Conservation (phyloP, 2,329 filamentous ascomycete species). For the Diaporthe citriasiana region DNA sequence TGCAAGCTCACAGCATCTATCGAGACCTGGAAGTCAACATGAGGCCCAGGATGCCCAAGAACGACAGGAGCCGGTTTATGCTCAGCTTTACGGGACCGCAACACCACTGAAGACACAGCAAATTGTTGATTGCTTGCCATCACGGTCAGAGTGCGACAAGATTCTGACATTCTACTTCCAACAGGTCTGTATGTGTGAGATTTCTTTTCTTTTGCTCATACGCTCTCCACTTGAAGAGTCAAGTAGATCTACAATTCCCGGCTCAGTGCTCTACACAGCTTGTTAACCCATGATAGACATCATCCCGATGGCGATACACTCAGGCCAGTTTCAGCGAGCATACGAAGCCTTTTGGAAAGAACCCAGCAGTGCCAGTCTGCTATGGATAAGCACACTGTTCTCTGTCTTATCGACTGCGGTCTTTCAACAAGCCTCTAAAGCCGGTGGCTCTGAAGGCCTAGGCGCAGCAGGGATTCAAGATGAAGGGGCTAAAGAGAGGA, state of each 20-base stretch:
- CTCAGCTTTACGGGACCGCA: conserved; percentile 51
- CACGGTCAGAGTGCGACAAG: conserved; percentile 54
- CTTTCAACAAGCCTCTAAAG: conserved; percentile 53
- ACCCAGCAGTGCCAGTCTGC: conserved; percentile 55
- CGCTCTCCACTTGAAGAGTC: neutral
- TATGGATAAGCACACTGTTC: conserved; percentile 67
- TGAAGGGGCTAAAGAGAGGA: conserved; percentile 44
- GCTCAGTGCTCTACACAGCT: neutral
- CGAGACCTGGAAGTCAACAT: conserved; percentile 2
- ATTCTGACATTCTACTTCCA: conserved; percentile 57
- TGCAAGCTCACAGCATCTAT: neutral
- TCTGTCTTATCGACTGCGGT: conserved; percentile 61
- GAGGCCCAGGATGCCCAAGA: neutral
- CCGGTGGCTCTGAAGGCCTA: conserved; percentile 45
- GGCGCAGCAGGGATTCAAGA: conserved; percentile 42
- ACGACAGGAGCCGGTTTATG: neutral
- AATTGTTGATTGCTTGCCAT: conserved; percentile 52
- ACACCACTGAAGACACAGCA: conserved; percentile 50
- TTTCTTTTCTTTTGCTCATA: neutral
- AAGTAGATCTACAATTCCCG: neutral
- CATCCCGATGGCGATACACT: conserved; percentile 56
- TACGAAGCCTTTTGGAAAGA: conserved; percentile 64
- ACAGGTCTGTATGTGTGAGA: conserved; percentile 48
- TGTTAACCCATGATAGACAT: conserved; percentile 44
- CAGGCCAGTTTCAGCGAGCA: conserved; percentile 61